Conservation (phyloP, 2,329 filamentous ascomycete species). For the Onygenales sp. region DNA sequence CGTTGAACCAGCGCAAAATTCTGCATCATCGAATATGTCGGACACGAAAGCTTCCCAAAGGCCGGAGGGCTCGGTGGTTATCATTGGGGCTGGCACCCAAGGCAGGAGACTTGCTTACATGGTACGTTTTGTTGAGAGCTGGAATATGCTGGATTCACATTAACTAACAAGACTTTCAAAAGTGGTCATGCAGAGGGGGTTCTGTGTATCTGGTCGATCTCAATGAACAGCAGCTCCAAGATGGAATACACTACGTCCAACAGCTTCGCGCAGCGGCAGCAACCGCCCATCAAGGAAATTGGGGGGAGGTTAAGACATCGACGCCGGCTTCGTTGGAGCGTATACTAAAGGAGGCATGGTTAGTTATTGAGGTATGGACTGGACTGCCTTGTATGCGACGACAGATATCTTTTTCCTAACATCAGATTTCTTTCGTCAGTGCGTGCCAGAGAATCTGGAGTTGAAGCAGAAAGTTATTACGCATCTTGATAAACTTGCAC, state of each 20-base stretch:
- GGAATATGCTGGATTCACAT: neutral
- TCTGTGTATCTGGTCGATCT: slow-evolving; percentile 24
- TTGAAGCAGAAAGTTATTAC: slow-evolving; percentile 33
- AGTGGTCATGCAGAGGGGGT: slow-evolving; percentile 26
- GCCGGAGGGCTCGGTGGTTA: slow-evolving; percentile 9
- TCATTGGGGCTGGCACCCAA: slow-evolving; percentile 27
- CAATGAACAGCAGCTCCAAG: slow-evolving; percentile 19
- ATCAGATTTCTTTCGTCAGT: slow-evolving; percentile 19
- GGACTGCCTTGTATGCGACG: neutral
- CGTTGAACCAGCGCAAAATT: too few species aligned
- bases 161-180: neutral
- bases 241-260: slow-evolving; percentile 19
- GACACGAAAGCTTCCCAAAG: neutral
- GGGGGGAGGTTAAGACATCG: slow-evolving; percentile 18
- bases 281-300: slow-evolving; percentile 5
- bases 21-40: too few species aligned
- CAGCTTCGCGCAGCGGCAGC: slow-evolving; percentile 13
- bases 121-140: slow-evolving; percentile 14
- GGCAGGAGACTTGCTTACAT: slow-evolving; percentile 28
- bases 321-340: slow-evolving; percentile 13
- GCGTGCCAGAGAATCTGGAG: slow-evolving; percentile 34
- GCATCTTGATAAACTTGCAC: slow-evolving; percentile 30
- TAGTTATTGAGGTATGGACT: slow-evolving; percentile 25
- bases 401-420: neutral
- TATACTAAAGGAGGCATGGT: slow-evolving; percentile 22